These are phyloP conservation scores for Ustilaginoidea virens DNA, from an alignment of 2,329 filamentous ascomycete genomes.

Conservation along the genomic window DNA sequence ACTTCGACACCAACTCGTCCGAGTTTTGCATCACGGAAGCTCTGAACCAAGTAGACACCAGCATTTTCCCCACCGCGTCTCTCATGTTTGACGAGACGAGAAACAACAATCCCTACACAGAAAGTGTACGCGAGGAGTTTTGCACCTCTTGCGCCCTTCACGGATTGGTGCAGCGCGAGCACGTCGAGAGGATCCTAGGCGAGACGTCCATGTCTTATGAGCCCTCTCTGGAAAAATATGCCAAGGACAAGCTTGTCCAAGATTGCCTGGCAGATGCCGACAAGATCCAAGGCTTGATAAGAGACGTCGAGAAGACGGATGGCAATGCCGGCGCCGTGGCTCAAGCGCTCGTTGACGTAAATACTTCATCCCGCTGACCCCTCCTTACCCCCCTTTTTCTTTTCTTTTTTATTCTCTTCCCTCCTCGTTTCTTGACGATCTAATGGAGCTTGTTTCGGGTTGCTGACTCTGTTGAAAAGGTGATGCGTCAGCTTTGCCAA, in stretches of 20 bases:
- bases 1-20: constrained; percentile 54
- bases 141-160: constrained; percentile 84
- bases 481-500: constrained; percentile 52
- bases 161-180: constrained; percentile 61
- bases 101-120: constrained; percentile 40
- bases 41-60: constrained; percentile 67
- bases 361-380: constrained; percentile 6
- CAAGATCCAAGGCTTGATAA: constrained; percentile 58
- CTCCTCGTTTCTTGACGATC: too few species aligned
- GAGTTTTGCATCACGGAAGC: constrained; percentile 59
- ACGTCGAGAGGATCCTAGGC: constrained; percentile 65
- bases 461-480: constrained; percentile 24
- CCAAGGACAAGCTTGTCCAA: constrained; percentile 62
- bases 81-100: constrained; percentile 44
- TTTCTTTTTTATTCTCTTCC: too few species aligned
- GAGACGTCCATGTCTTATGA: constrained; percentile 71
- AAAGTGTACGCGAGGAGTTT: constrained; percentile 55
- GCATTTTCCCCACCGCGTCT: constrained; percentile 49
- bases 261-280: constrained; percentile 67
- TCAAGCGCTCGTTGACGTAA: constrained; percentile 57
- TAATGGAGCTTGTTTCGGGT: too few species aligned
- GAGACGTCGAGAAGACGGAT: constrained; percentile 76
- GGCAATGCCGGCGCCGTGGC: constrained; percentile 82
- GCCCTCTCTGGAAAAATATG: constrained; percentile 57
- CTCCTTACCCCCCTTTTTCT: too few species aligned